A percentile compares a stretch with the other conserved stretches of the same genome.
phyloP scores from a whole-genome alignment of 257 asterid species.

The Plectranthus barbatus region DNA sequence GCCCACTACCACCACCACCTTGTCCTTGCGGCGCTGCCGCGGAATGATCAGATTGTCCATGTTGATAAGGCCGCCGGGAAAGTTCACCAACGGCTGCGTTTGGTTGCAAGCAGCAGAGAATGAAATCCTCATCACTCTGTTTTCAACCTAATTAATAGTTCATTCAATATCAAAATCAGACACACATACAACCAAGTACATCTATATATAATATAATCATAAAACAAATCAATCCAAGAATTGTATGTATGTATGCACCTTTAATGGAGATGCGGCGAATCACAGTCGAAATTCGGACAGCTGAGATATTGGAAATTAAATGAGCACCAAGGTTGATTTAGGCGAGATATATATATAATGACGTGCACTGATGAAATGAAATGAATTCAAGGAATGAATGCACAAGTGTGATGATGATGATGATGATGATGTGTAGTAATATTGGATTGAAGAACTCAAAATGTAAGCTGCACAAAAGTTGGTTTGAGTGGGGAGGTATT shows the following conservation, averaged over 20 bases:
- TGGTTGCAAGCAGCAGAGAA: conserved; percentile 46
- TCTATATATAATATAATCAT: too few species aligned
- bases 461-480: too few species aligned
- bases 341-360: too few species aligned
- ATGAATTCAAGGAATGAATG: too few species aligned
- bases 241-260: background rate
- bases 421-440: too few species aligned
- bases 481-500: conserved; percentile 17
- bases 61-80: conserved; percentile 42
- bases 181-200: background rate
- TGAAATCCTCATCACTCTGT: conserved; percentile 18
- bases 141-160: conserved; percentile 1
- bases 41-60: conserved; percentile 39
- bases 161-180: background rate
- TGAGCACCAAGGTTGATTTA: too few species aligned
- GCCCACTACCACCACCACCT: conserved; percentile 70
- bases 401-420: too few species aligned
- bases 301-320: too few species aligned
- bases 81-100: conserved; percentile 32
- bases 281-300: too few species aligned
- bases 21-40: conserved; percentile 47
- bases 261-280: background rate
- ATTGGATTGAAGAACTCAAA: too few species aligned
- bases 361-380: too few species aligned
- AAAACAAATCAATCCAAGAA: too few species aligned